Conservation (phyloP, 2,329 filamentous ascomycete genomes). For the Arthrobotrys entomopaga region DNA sequence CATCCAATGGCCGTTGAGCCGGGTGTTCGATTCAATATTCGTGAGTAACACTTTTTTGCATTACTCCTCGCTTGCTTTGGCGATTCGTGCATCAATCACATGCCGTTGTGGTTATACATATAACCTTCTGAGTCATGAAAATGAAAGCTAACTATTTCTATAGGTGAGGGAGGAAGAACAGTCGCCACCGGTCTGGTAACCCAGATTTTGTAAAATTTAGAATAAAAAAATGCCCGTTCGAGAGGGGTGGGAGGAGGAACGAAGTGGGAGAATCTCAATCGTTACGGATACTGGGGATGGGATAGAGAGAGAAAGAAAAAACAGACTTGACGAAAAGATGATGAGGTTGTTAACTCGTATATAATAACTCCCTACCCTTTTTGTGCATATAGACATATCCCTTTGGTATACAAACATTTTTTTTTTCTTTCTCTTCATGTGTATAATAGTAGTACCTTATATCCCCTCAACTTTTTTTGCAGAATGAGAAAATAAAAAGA, state of each 20-base stretch:
- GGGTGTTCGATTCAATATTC: conserved; percentile 96
- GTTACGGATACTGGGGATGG: conserved; percentile 36
- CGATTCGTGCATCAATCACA: background rate
- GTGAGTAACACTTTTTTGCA: conserved; percentile 93
- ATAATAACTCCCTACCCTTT: conserved; percentile 14
- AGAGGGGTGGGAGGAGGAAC: background rate
- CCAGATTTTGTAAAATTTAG: conserved; percentile 68
- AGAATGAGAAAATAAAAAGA: background rate
- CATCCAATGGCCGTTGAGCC: conserved; percentile 86
- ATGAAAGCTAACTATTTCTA: conserved; percentile 26
- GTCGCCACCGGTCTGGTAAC: conserved; percentile 86
- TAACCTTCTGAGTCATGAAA: conserved; percentile 27
- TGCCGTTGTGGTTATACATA: conserved; percentile 20
- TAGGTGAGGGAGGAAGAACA: conserved; percentile 64
- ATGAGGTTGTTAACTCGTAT: background rate
- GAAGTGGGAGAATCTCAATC: conserved; percentile 18
- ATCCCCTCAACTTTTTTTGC: conserved; percentile 31
- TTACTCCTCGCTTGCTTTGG: conserved; percentile 65
- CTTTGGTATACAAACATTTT: conserved; percentile 22
- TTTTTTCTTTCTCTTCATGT: conserved; percentile 31
- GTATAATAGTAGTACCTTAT: conserved; percentile 46
- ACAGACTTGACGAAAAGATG: background rate
- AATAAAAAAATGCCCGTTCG: conserved; percentile 61
- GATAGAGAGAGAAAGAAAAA: too few relatives aligned
- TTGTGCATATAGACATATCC: conserved; percentile 49